A percentile compares a stretch with the other conserved stretches of the same genome.
phyloP scores from a whole-genome alignment of 169 alveolate species.

The Cryptosporidium felis region DNA sequence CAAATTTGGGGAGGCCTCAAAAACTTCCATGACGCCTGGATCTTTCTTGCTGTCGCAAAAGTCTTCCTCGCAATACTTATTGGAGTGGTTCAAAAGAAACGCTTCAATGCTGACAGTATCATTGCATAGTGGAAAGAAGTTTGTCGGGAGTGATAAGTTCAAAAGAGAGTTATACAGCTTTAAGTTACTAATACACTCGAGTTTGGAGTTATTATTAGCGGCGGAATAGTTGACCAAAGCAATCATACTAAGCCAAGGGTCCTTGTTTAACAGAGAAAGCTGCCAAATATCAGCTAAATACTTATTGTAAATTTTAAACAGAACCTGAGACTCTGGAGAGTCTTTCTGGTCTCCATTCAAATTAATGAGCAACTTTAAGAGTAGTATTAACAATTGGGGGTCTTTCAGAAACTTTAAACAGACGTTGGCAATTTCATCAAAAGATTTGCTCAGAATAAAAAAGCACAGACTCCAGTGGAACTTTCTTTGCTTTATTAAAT shows the following conservation, averaged over 20 bases:
- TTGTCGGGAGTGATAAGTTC: constrained; percentile 12
- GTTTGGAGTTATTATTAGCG: not conserved
- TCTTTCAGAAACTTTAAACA: constrained; percentile 37
- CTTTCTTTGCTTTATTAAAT: constrained; percentile 44
- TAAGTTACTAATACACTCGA: not conserved
- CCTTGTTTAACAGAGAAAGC: constrained; percentile 12
- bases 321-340: not conserved
- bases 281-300: constrained; percentile 6
- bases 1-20: no score
- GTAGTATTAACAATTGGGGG: constrained; percentile 35
- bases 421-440: constrained; percentile 26
- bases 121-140: constrained; percentile 9
- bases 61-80: no score
- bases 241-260: constrained; percentile 48
- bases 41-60: no score
- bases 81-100: no score
- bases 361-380: constrained; percentile 11
- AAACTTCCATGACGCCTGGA: no score
- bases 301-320: not conserved
- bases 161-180: not conserved
- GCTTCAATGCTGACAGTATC: no score
- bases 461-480: constrained; percentile 54
- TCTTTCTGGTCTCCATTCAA: not conserved
- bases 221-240: constrained; percentile 17
- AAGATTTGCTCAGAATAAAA: constrained; percentile 35